Conservation (phyloP, 768 basidiomycete genomes). For the Xerocomellus chrysenteron region DNA sequence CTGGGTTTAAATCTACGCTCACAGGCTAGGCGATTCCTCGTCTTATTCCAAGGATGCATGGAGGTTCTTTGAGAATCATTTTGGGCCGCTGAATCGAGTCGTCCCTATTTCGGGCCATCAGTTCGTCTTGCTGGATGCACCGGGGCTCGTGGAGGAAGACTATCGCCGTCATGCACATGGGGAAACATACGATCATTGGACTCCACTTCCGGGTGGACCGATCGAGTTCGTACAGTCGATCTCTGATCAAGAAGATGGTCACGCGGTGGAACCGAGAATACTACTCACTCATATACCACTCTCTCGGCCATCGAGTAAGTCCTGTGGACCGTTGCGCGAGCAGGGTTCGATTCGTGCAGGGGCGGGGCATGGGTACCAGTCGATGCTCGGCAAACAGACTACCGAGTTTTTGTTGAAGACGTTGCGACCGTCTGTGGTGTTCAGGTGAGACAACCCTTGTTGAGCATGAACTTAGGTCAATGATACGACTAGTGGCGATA, state of each 20-base stretch:
- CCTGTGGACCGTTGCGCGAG: slow-evolving; percentile 79
- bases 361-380: slow-evolving; percentile 81
- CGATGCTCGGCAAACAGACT: slow-evolving; percentile 77
- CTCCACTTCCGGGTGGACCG: slow-evolving; percentile 50
- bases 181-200: slow-evolving; percentile 55
- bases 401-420: slow-evolving; percentile 67
- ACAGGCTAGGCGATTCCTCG: slow-evolving; percentile 54
- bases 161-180: slow-evolving; percentile 58
- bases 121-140: slow-evolving; percentile 70
- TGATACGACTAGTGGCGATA: slow-evolving; percentile 63
- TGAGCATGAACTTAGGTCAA: background rate
- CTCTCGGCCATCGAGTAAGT: slow-evolving; percentile 66
- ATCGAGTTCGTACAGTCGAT: slow-evolving; percentile 57
- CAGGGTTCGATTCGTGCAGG: slow-evolving; percentile 68
- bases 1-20: background rate
- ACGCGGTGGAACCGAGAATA: slow-evolving; percentile 38
- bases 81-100: slow-evolving; percentile 67
- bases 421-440: slow-evolving; percentile 66
- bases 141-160: slow-evolving; percentile 82
- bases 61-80: slow-evolving; percentile 54
- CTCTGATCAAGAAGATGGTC: slow-evolving; percentile 32
- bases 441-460: slow-evolving; percentile 51
- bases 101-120: slow-evolving; percentile 67
- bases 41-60: slow-evolving; percentile 55
- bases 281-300: slow-evolving; percentile 88